phyloP scores from a whole-genome alignment of 108 stramenopile genomes.

The Aurantiochytrium sp. region DNA sequence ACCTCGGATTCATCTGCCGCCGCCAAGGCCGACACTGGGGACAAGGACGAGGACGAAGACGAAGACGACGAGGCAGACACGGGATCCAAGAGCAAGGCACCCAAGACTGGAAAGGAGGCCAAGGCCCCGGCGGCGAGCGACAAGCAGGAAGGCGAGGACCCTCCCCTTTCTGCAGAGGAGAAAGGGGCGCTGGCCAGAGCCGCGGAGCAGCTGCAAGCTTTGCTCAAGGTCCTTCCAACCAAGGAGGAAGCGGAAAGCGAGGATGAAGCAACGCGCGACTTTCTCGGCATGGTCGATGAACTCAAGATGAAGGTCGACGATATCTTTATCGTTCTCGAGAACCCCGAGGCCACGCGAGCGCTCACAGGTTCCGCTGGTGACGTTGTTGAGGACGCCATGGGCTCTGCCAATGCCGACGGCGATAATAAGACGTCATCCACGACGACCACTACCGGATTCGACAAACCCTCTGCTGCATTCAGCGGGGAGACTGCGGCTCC shows the following conservation, averaged over 20 bases:
- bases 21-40: neutral
- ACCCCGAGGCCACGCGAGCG: neutral
- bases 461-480: neutral
- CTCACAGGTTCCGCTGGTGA: neutral
- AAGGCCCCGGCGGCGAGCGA: neutral
- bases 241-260: neutral
- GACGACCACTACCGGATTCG: neutral
- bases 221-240: neutral
- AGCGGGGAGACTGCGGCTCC: neutral
- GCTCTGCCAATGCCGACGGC: neutral
- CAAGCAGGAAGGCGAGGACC: neutral
- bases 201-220: neutral
- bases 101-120: neutral
- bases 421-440: neutral
- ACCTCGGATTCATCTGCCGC: neutral
- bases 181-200: neutral
- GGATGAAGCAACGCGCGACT: neutral
- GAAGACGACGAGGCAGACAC: neutral
- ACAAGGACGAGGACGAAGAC: neutral
- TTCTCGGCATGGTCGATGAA: neutral
- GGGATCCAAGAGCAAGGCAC: neutral
- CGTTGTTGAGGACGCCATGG: neutral
- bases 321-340: neutral
- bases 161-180: neutral
- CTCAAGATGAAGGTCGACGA: conserved; percentile 14